phyloP scores from a whole-genome alignment of 208 protist genomes.

The Wallacemonas sp. region DNA sequence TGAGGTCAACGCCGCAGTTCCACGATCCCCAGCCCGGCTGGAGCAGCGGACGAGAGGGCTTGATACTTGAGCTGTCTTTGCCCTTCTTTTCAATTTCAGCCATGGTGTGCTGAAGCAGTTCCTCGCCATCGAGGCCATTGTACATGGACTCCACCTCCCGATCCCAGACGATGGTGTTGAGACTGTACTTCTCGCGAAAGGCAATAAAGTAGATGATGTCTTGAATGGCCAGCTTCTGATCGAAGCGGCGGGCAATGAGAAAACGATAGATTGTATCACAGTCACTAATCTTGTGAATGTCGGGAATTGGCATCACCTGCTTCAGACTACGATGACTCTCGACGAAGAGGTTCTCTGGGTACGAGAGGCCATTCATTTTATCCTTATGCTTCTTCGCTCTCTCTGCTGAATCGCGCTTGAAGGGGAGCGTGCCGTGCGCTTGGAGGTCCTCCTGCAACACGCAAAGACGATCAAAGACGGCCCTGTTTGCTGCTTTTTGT shows the following conservation, averaged over 20 bases:
- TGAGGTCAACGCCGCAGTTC: slow-evolving; percentile 52
- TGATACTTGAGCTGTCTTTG: slow-evolving; percentile 22
- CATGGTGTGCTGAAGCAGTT: slow-evolving; percentile 41
- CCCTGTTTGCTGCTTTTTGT: slow-evolving; percentile 36
- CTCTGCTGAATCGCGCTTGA: slow-evolving; percentile 17
- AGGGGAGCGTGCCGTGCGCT: slow-evolving; percentile 30
- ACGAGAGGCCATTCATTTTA: slow-evolving; percentile 13
- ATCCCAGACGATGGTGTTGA: slow-evolving; percentile 56
- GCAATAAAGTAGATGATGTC: slow-evolving; percentile 52
- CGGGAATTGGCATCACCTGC: slow-evolving; percentile 53
- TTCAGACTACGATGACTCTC: slow-evolving; percentile 25
- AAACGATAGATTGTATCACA: slow-evolving; percentile 66
- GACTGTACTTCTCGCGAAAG: slow-evolving; percentile 55
- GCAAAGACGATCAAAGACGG: slow-evolving; percentile 35
- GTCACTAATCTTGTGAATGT: slow-evolving; percentile 58
- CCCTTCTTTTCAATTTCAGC: slow-evolving; percentile 24
- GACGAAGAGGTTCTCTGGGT: slow-evolving; percentile 45
- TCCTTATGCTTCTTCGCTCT: slow-evolving; percentile 26
- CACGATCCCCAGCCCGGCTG: slow-evolving; percentile 54
- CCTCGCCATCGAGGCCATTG: slow-evolving; percentile 54
- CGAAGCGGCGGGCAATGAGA: slow-evolving; percentile 48
- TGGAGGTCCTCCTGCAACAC: slow-evolving; percentile 39
- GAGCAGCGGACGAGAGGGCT: slow-evolving; percentile 48
- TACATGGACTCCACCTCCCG: slow-evolving; percentile 35
- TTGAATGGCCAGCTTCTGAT: slow-evolving; percentile 27